Percentiles rank a stretch among this genome's conserved stretches.
phyloP scores from a whole-genome alignment of 331 rosid genomes.

The Stylosanthes scabra region DNA sequence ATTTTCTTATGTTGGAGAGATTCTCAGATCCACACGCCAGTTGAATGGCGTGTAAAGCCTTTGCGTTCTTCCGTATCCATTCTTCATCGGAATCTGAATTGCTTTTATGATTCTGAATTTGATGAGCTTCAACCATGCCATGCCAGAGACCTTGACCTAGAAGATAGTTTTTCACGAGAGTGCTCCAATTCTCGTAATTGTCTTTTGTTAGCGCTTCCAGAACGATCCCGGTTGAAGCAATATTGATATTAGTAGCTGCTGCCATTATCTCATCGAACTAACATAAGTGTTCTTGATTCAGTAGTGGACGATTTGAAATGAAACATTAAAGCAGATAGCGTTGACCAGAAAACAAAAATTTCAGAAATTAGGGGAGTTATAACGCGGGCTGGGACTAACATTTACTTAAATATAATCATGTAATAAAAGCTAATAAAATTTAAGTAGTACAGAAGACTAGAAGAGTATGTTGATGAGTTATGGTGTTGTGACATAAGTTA shows the following conservation, averaged over 20 bases:
- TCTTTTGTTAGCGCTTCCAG: background rate
- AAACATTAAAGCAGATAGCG: no score
- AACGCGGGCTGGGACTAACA: no score
- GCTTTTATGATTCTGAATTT: no score
- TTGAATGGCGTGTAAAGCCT: background rate
- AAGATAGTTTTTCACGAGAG: background rate
- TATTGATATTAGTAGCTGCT: background rate
- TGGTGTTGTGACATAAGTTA: no score
- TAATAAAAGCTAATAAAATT: no score
- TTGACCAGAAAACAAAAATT: no score
- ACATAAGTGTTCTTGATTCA: no score
- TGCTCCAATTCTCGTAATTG: background rate
- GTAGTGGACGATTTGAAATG: no score
- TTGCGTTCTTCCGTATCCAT: background rate
- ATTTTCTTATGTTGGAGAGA: background rate
- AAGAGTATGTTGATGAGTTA: no score
- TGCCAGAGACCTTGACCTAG: background rate
- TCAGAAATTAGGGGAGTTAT: no score
- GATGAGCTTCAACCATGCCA: background rate
- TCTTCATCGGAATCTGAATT: background rate
- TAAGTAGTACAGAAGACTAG: no score
- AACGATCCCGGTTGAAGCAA: background rate
- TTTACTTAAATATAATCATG: no score
- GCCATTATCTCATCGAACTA: background rate
- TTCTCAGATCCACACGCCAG: conserved; percentile 7